A percentile compares a stretch with the other conserved stretches of the same genome.
phyloP scores from a whole-genome alignment of 306 rosid species.

The Acmispon strigosus region DNA sequence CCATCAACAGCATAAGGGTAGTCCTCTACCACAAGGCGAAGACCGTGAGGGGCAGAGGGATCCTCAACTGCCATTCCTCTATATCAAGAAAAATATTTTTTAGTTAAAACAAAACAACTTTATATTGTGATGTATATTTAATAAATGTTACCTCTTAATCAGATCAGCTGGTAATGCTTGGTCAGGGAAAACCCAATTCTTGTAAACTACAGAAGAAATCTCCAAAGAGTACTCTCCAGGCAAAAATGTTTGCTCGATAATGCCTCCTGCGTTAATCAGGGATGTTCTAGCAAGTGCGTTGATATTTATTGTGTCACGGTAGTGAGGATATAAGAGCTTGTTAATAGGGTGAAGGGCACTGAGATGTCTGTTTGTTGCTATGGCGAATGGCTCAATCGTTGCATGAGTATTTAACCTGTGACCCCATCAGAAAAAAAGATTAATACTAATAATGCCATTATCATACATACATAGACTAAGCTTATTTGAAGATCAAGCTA shows the following conservation, averaged over 20 bases:
- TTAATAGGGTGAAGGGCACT: constrained; percentile 26
- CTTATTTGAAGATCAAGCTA: background rate
- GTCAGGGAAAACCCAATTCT: constrained; percentile 20
- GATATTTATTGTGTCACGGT: constrained; percentile 28
- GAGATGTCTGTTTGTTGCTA: constrained; percentile 25
- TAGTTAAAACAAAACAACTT: background rate
- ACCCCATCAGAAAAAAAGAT: background rate
- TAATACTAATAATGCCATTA: background rate
- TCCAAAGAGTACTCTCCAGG: background rate
- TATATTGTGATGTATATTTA: background rate
- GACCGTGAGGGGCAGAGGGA: constrained; percentile 37
- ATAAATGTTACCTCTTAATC: constrained; percentile 20
- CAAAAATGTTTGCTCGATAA: constrained; percentile 23
- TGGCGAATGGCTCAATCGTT: constrained; percentile 43
- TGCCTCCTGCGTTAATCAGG: constrained; percentile 16
- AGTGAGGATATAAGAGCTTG: constrained; percentile 27
- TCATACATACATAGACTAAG: background rate
- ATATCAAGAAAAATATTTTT: background rate
- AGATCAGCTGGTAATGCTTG: constrained; percentile 33
- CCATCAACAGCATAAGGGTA: constrained; percentile 57
- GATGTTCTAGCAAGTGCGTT: constrained; percentile 23
- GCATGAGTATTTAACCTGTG: constrained; percentile 65
- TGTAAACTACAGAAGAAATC: constrained; percentile 26
- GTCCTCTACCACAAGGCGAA: constrained; percentile 46
- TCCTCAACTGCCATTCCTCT: constrained; percentile 60